Conservation (phyloP, 257 asterid genomes). For the Jaltomata sinuosa region DNA sequence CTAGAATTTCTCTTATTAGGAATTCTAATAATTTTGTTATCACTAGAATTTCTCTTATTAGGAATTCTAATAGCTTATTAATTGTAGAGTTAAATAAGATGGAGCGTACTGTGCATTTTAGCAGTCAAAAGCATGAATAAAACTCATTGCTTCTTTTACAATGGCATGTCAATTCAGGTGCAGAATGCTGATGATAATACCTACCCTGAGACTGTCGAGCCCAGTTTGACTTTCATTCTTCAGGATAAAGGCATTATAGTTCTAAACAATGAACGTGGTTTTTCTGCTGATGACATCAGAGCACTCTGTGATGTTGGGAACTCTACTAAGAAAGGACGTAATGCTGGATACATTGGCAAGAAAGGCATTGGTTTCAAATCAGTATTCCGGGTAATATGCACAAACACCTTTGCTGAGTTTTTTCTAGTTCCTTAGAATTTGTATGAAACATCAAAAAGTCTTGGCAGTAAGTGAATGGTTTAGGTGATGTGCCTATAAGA, state of each 20-base stretch:
- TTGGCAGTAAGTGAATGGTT: neutral
- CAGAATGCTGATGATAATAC: slow-evolving; percentile 99
- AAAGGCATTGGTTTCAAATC: slow-evolving; percentile 99
- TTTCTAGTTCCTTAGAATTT: neutral
- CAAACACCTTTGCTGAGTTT: neutral
- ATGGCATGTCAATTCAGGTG: slow-evolving; percentile 36
- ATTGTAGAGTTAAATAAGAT: neutral
- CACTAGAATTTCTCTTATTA: neutral
- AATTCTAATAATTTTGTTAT: no score
- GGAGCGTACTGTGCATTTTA: neutral
- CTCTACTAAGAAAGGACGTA: slow-evolving; percentile 65
- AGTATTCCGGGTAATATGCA: slow-evolving; percentile 74
- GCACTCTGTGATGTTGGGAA: slow-evolving; percentile 97
- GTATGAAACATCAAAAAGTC: neutral
- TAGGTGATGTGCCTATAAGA: neutral
- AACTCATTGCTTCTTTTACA: neutral
- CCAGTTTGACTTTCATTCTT: slow-evolving; percentile 76
- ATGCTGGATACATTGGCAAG: slow-evolving; percentile 91
- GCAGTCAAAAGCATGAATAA: neutral
- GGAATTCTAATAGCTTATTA: neutral
- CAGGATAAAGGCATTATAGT: slow-evolving; percentile 65
- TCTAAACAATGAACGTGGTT: slow-evolving; percentile 84
- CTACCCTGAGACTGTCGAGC: slow-evolving; percentile 67
- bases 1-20: neutral
- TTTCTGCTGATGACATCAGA: slow-evolving; percentile 63